A percentile compares a stretch with the other conserved stretches of the same genome.
These are phyloP conservation scores for Dactylonectria macrodidyma DNA, from an alignment of 2,329 filamentous ascomycete species.

Conservation along the genomic window DNA sequence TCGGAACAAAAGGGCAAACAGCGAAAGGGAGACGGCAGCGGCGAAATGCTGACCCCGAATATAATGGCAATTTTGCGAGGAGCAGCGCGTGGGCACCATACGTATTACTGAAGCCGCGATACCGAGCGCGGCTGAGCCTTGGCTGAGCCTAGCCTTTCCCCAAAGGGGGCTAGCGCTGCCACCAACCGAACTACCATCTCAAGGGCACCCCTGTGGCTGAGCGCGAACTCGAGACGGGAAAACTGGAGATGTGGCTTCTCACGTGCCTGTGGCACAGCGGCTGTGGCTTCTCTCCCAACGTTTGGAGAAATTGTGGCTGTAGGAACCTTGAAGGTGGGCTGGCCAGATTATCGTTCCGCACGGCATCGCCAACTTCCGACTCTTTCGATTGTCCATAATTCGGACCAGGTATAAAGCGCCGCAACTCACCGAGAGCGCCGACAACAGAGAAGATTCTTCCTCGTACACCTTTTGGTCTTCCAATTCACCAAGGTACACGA, in stretches of 20 bases:
- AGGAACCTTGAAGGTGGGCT: slow-evolving; percentile 22
- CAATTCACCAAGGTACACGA: neutral
- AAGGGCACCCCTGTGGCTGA: slow-evolving; percentile 47
- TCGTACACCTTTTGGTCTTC: neutral
- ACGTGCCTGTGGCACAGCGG: slow-evolving; percentile 16
- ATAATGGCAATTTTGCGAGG: slow-evolving; percentile 45
- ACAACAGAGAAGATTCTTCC: neutral
- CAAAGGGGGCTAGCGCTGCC: slow-evolving; percentile 34
- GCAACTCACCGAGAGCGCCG: slow-evolving; percentile 10
- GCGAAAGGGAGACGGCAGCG: slow-evolving; percentile 17
- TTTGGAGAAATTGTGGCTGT: slow-evolving; percentile 10
- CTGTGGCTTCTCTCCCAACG: slow-evolving; percentile 5
- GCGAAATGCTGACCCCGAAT: slow-evolving; percentile 36
- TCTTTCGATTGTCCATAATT: slow-evolving; percentile 22
- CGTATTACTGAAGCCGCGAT: slow-evolving; percentile 49
- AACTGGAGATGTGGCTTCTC: slow-evolving; percentile 5
- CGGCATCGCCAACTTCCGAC: slow-evolving; percentile 28
- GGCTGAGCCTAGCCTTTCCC: slow-evolving; percentile 45
- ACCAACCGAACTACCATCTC: slow-evolving; percentile 36
- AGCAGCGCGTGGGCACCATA: slow-evolving; percentile 46
- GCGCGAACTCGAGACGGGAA: neutral
- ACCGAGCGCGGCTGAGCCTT: slow-evolving; percentile 48
- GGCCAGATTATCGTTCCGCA: slow-evolving; percentile 30
- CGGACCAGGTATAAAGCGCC: neutral
- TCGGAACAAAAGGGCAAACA: slow-evolving; percentile 27